These are phyloP conservation scores for Corymbia maculata DNA, from an alignment of 345 rosid species.

Conservation along the genomic window DNA sequence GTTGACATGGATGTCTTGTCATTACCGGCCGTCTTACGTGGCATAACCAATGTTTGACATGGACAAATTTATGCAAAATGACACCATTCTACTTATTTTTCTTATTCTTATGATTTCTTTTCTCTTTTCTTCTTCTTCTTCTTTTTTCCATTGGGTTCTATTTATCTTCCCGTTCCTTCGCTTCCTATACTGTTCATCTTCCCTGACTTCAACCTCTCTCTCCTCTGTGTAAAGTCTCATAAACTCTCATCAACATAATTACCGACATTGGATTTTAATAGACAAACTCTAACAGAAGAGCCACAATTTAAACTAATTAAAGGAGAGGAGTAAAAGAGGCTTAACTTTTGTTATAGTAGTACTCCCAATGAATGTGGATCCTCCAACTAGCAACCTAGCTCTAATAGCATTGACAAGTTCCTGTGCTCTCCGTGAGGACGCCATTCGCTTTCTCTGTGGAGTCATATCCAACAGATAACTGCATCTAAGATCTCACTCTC, in stretches of 20 bases:
- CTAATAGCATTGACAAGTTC: not conserved
- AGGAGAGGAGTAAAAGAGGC: not conserved
- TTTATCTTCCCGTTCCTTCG: not conserved
- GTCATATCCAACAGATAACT: not conserved
- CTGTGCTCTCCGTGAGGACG: not conserved
- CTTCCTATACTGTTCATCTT: not conserved
- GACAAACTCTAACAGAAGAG: not conserved
- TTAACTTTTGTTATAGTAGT: not conserved
- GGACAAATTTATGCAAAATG: too few relatives aligned
- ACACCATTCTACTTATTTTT: too few relatives aligned
- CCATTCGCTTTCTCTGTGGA: accelerated
- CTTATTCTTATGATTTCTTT: not conserved
- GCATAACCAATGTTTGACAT: too few relatives aligned
- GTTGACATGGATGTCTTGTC: too few relatives aligned
- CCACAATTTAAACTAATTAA: not conserved
- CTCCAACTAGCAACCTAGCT: not conserved
- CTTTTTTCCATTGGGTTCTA: too few relatives aligned
- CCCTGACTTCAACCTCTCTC: not conserved
- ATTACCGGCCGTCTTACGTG: too few relatives aligned
- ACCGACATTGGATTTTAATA: not conserved
- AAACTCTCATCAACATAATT: not conserved
- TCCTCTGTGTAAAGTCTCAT: not conserved
- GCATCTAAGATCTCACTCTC: not conserved
- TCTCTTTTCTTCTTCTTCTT: too few relatives aligned
- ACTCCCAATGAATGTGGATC: not conserved